phyloP scores from a whole-genome alignment of 371 early-diverging fungal species.

The Apophysomyces variabilis region DNA sequence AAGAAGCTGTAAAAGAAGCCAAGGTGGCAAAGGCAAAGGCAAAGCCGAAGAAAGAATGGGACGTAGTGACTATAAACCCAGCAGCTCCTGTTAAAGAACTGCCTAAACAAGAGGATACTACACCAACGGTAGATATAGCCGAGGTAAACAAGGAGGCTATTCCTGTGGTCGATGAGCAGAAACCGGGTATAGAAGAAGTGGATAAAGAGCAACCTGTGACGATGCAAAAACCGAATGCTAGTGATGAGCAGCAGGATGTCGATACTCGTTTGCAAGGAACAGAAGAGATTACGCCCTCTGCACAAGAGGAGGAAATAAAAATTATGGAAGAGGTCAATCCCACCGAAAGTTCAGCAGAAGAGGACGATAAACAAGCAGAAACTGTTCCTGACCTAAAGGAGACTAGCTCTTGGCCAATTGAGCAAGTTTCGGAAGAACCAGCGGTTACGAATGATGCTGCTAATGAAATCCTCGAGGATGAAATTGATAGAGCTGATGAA shows the following conservation, averaged over 20 bases:
- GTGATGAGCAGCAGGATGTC: not conserved
- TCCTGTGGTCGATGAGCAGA: not conserved
- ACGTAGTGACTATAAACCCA: not conserved
- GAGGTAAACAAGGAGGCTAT: not conserved
- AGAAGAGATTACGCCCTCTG: not conserved
- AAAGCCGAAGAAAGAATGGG: constrained; percentile 15
- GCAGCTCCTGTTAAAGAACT: not conserved
- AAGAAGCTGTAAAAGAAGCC: constrained; percentile 33
- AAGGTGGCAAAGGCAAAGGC: constrained; percentile 18
- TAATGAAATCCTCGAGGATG: constrained; percentile 18
- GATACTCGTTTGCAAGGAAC: not conserved
- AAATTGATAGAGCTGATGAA: constrained; percentile 9
- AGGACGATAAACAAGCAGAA: not conserved
- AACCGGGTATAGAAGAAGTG: not conserved
- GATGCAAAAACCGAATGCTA: constrained; percentile 3
- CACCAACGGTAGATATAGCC: constrained; percentile 2
- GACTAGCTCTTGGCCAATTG: not conserved
- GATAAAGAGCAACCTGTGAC: not conserved
- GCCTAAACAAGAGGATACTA: not conserved
- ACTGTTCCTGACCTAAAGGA: not conserved
- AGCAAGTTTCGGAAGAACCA: constrained; percentile 4
- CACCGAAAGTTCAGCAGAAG: not conserved
- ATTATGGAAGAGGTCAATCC: not conserved
- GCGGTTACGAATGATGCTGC: constrained; percentile 22
- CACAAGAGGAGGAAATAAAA: not conserved